Conservation (phyloP, 2,329 filamentous ascomycete species). For the Davidsoniella eucalypti region DNA sequence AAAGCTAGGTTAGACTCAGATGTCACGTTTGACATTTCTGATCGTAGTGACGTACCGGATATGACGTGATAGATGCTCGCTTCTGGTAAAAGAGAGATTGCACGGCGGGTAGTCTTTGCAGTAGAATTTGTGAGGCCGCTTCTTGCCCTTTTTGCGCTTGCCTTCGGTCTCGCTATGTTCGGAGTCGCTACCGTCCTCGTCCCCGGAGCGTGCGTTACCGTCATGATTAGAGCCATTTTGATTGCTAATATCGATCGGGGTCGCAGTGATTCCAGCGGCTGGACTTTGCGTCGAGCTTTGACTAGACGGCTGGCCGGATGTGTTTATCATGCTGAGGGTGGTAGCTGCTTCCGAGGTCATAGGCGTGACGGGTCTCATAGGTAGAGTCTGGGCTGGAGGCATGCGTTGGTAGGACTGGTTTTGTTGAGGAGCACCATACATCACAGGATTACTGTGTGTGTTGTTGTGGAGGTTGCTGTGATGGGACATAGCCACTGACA, state of each 20-base stretch:
- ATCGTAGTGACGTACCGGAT: slow-evolving; percentile 46
- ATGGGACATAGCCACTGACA: slow-evolving; percentile 15
- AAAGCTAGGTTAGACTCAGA: slow-evolving; percentile 1
- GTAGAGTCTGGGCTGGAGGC: background rate
- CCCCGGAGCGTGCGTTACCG: background rate
- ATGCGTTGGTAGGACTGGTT: background rate
- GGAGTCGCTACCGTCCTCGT: slow-evolving; percentile 6
- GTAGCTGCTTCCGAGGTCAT: slow-evolving; percentile 7
- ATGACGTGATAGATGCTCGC: slow-evolving; percentile 86
- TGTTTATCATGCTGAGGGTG: slow-evolving; percentile 4
- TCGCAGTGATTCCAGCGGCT: too few species aligned
- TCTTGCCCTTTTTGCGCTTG: slow-evolving; percentile 68
- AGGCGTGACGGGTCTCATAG: slow-evolving; percentile 8
- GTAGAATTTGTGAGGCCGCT: slow-evolving; percentile 90
- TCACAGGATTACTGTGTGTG: background rate
- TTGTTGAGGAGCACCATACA: background rate
- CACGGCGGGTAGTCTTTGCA: slow-evolving; percentile 92
- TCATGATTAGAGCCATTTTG: background rate
- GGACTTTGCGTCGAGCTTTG: slow-evolving; percentile 1
- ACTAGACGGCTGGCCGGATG: background rate
- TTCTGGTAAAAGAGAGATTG: slow-evolving; percentile 84
- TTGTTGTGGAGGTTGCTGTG: slow-evolving; percentile 4
- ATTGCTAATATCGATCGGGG: background rate
- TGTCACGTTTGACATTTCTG: background rate
- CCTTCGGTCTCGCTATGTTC: slow-evolving; percentile 29